A percentile compares a stretch with the other conserved stretches of the same genome.
Conservation (phyloP, 768 basidiomycete species). For the Neoboletus subvelutipes region DNA sequence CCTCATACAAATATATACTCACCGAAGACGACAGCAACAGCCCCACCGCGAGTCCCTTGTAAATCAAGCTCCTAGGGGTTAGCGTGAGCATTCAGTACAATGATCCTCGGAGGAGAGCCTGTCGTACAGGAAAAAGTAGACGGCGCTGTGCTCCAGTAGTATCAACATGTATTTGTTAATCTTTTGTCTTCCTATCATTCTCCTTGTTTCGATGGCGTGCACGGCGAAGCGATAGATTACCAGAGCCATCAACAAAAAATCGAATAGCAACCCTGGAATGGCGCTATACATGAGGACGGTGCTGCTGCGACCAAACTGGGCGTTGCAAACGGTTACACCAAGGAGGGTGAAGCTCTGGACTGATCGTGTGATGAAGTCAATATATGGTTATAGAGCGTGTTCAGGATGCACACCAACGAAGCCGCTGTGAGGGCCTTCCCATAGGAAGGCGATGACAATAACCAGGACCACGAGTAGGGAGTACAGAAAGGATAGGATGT, state of each 20-base stretch:
- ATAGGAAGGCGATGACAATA: background rate
- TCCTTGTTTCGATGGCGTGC: constrained; percentile 4
- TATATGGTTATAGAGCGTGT: background rate
- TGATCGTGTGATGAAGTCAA: background rate
- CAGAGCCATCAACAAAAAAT: constrained; percentile 1
- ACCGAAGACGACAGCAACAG: background rate
- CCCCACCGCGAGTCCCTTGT: background rate
- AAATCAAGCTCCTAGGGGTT: constrained; percentile 1
- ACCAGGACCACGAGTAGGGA: background rate
- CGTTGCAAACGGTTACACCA: background rate
- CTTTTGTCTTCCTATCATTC: background rate
- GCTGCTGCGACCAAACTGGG: background rate
- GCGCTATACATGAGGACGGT: background rate
- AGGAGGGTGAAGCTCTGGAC: background rate
- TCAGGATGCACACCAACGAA: background rate
- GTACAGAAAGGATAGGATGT: constrained; percentile 3
- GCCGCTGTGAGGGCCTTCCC: constrained; percentile 1
- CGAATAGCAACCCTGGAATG: constrained; percentile 5
- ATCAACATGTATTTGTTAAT: constrained; percentile 13
- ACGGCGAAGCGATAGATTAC: constrained; percentile 12
- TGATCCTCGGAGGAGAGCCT: too few species aligned
- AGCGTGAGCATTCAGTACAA: background rate
- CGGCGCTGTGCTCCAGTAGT: constrained; percentile 5
- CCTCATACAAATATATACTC: background rate
- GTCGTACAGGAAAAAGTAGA: constrained; percentile 15